phyloP scores from a whole-genome alignment of 108 stramenopile species.

The Seminavis robusta region DNA sequence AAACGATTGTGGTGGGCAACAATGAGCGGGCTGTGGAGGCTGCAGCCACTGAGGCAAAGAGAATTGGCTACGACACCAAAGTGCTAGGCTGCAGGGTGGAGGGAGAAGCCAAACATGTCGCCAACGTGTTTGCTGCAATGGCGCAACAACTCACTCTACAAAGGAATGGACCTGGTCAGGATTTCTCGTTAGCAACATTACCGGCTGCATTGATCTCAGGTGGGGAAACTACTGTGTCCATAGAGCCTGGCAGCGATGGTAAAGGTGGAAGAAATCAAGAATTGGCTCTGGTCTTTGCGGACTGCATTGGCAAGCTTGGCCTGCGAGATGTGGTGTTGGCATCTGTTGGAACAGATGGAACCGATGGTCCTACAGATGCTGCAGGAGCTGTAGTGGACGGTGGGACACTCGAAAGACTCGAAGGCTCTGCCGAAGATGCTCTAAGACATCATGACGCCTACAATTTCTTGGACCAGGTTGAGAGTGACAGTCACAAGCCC shows the following conservation, averaged over 20 bases:
- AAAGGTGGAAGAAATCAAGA: conserved; percentile 91
- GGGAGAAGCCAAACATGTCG: conserved; percentile 76
- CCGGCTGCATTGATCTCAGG: conserved; percentile 65
- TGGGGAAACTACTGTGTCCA: conserved; percentile 87
- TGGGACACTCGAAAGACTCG: conserved; percentile 34
- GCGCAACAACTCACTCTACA: conserved; percentile 58
- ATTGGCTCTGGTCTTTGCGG: conserved; percentile 69
- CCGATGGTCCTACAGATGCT: conserved; percentile 89
- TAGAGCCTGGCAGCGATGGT: conserved; percentile 47
- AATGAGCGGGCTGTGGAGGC: conserved; percentile 72
- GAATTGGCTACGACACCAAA: conserved; percentile 69
- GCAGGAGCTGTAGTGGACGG: conserved; percentile 86
- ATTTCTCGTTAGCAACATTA: background rate
- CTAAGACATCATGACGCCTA: conserved; percentile 70
- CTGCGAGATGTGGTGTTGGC: conserved; percentile 72
- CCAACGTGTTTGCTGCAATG: conserved; percentile 62
- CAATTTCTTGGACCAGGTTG: conserved; percentile 34
- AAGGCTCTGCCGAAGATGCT: conserved; percentile 42
- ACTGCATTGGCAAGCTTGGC: conserved; percentile 41
- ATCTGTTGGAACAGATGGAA: conserved; percentile 83
- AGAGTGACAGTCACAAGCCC: conserved; percentile 10
- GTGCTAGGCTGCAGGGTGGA: conserved; percentile 71
- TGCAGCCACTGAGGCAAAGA: conserved; percentile 58
- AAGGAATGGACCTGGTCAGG: background rate
- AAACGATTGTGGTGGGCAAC: conserved; percentile 76